Conservation (phyloP, 345 rosid species). For the Eucalyptus leucophloia region DNA sequence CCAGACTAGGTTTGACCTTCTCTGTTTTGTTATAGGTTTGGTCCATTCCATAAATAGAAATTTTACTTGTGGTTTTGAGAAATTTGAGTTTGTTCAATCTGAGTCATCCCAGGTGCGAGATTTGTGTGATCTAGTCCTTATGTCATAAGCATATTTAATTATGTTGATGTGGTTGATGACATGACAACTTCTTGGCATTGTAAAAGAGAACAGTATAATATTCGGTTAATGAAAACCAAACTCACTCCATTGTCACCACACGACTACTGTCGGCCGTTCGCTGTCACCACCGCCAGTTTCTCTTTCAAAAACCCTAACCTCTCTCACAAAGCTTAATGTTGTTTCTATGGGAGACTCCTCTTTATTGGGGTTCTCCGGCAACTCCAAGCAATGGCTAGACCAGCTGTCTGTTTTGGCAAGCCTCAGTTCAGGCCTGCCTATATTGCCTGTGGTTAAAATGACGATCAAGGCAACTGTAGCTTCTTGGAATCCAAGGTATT, state of each 20-base stretch:
- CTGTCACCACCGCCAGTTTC: background rate
- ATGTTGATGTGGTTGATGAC: background rate
- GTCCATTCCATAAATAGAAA: background rate
- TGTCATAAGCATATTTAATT: background rate
- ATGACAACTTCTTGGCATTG: background rate
- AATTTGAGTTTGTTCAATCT: background rate
- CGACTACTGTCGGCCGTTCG: background rate
- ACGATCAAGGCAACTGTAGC: background rate
- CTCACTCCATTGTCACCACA: background rate
- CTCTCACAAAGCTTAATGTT: background rate
- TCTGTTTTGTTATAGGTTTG: background rate
- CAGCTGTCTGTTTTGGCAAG: background rate
- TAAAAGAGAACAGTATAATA: background rate
- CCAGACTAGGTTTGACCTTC: background rate
- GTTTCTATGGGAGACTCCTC: background rate
- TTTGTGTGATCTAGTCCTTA: background rate
- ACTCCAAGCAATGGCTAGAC: background rate
- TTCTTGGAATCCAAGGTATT: background rate
- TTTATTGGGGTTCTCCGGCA: background rate
- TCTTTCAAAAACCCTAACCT: background rate
- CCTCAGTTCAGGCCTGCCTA: background rate
- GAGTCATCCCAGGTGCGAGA: background rate
- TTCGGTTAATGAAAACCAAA: background rate
- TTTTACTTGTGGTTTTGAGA: background rate
- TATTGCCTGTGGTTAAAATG: background rate